Evolutionary conservation across 352 stramenopile genomes (phyloP).

Genomic region (Lagenidium sp.): DNA sequence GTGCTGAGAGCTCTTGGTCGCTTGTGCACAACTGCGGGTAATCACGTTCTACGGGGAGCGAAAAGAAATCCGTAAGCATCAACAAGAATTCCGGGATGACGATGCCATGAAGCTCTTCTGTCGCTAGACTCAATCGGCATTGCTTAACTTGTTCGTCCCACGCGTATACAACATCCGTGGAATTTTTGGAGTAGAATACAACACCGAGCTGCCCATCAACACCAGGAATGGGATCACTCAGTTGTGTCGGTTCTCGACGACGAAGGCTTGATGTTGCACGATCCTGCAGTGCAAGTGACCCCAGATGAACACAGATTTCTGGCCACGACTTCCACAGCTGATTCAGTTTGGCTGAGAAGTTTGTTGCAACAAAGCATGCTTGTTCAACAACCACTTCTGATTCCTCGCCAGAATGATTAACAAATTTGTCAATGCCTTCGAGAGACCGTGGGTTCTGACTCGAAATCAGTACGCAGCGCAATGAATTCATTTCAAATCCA

Average conservation of each 20-base stretch:
- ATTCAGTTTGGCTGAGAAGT: slow-evolving; percentile 8
- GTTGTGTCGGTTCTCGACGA: background rate
- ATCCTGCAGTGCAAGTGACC: slow-evolving; percentile 28
- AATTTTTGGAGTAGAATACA: slow-evolving; percentile 30
- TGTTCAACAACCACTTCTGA: no score
- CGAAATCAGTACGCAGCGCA: slow-evolving; percentile 37
- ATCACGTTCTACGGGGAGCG: slow-evolving; percentile 36
- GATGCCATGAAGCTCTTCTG: slow-evolving; percentile 40
- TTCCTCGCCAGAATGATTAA: no score
- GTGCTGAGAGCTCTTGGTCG: background rate
- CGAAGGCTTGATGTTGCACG: slow-evolving; percentile 15
- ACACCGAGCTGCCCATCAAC: no score
- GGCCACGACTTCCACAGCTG: slow-evolving; percentile 36
- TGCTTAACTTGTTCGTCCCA: slow-evolving; percentile 38
- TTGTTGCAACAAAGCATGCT: background rate
- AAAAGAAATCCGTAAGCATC: slow-evolving; percentile 42
- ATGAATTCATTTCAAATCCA: slow-evolving; percentile 44
- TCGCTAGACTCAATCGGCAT: slow-evolving; percentile 38
- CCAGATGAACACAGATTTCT: slow-evolving; percentile 27
- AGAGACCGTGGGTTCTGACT: no score
- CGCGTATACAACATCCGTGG: slow-evolving; percentile 39
- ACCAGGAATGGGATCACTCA: no score
- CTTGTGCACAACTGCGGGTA: slow-evolving; percentile 32
- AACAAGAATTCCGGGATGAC: slow-evolving; percentile 42
- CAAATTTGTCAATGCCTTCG: no score